Evolutionary conservation across 805 yeast genomes (phyloP), one percentile per base, ranked within the genome.

Genomic region (Crinitomyces ghanaensis): DNA sequence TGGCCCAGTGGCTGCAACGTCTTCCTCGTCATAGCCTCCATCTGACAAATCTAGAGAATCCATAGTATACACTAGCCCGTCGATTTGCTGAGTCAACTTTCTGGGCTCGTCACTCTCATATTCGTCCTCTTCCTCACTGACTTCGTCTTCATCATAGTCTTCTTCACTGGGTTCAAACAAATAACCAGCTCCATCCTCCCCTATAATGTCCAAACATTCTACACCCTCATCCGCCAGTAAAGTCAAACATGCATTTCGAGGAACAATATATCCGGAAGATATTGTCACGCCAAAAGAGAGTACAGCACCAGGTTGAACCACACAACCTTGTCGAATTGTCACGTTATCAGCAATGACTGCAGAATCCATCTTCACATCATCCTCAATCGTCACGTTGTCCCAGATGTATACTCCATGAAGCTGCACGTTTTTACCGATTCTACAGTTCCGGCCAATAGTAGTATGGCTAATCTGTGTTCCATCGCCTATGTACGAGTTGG

Each of bases 401-500:
- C 95, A 88, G 29, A 91, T 70, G 51, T 81, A 86, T 13, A 94
- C 75, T 48, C 82, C 76, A 30, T 62, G 68, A 29, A 91, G 73
- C 2, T 43, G 55, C 16, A 79, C 91, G 46, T 81, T 76, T 33
- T 73, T 68, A 19, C 96, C 97, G 46, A 91, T 83, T 35, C 61
- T 68, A 58, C 95, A 86, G 40, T 78, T 69, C 43, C 88, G 73
- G 5, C 98, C 98, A 51, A 91, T 74, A 3, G 81, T 80, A 16
- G 93, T 75, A 34, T 75, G 72, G 36, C 66, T 65, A 25, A 91
- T 66, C 4, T 48, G 42, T 0, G 94, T 62, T 12, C 77, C 75
- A 43, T 79, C 85, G 26, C 94, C 94, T 45, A 91, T 77, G 26
- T 61, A 63, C 0, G 95, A 68, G 33, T 72, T 68, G 1, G 77